Conservation (phyloP, 495 filamentous ascomycete genomes). For the Tetracladium setigerum region DNA sequence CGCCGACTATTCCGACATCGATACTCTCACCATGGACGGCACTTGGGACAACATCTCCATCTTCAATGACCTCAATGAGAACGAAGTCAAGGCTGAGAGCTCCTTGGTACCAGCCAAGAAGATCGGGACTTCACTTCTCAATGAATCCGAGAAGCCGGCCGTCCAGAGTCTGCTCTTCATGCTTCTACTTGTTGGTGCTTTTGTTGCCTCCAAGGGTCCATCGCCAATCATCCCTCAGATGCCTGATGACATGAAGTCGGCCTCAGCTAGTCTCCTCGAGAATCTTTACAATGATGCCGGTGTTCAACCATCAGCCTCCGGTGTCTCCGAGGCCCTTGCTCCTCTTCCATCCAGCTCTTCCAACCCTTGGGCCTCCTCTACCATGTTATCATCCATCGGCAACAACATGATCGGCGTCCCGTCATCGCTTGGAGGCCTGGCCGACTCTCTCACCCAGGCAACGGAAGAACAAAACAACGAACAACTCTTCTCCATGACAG, state of each 20-base stretch:
- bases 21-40: conserved; percentile 70
- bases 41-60: conserved; percentile 77
- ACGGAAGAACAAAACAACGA: conserved; percentile 83
- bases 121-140: conserved; percentile 42
- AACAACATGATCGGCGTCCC: conserved; percentile 43
- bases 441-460: conserved; percentile 64
- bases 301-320: conserved; percentile 34
- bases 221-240: conserved; percentile 70
- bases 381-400: conserved; percentile 35
- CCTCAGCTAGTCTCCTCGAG: conserved; percentile 82
- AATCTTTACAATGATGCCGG: conserved; percentile 79
- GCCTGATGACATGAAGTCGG: conserved; percentile 87
- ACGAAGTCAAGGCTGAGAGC: conserved; percentile 44
- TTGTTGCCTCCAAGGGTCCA: conserved; percentile 80
- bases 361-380: conserved; percentile 25
- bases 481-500: conserved; percentile 77
- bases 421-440: conserved; percentile 67
- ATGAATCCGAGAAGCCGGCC: conserved; percentile 53
- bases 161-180: conserved; percentile 61
- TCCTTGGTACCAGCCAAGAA: conserved; percentile 48
- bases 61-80: conserved; percentile 48
- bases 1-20: conserved; percentile 71
- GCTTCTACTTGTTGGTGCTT: conserved; percentile 95
- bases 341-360: conserved; percentile 31
- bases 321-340: conserved; percentile 40